Evolutionary conservation across 371 early-diverging fungal genomes (phyloP), one percentile per base, ranked within the genome.

Genomic region (Cokeromyces recurvatus): DNA sequence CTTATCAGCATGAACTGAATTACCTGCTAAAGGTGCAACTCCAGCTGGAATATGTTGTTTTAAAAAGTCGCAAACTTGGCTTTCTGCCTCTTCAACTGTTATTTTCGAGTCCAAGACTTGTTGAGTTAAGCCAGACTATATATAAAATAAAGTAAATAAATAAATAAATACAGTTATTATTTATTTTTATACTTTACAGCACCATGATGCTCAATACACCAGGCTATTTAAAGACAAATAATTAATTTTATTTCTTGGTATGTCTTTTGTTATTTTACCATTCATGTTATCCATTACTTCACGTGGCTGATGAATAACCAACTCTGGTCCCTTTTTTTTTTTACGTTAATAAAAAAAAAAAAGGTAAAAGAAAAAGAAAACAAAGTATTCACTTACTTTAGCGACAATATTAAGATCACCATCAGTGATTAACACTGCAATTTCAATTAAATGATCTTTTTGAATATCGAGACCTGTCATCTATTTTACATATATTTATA

Each of bases 201-300:
- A 15, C 91, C 89, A 62, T 96, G 97, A 51, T 94, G 92, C 36
- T 83, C 60, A 32, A 62, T 80, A 62, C 95, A 93, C 96, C 97
- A 97, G 23, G 86, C 91, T 75, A 56, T 20, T 22, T 19, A 36
- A 24, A 16, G 11, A 37, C 24, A 32, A 38, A 16, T 16, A 21
- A 15, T 6, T 6, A 32, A 34, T 32, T 25, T 32, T 19, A 22
- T n/a, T 15, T 19, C n/a, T 8, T 11, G 14, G 2, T 9, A 17
- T 6, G 4, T 3, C 5, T 40, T 34, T n/a, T n/a, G n/a, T 24
- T 32, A 24, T 25, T 14, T 35, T 71, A 69, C 76, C 72, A 54
- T 86, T 74, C 97, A 97, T 97, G 16, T 60, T 62, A 43, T 92
- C 89, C 85, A 97, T 78, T 5, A 91, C 64, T n/a, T 71, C 64